Conservation (phyloP, 306 rosid species). For the Prosopis cineraria region DNA sequence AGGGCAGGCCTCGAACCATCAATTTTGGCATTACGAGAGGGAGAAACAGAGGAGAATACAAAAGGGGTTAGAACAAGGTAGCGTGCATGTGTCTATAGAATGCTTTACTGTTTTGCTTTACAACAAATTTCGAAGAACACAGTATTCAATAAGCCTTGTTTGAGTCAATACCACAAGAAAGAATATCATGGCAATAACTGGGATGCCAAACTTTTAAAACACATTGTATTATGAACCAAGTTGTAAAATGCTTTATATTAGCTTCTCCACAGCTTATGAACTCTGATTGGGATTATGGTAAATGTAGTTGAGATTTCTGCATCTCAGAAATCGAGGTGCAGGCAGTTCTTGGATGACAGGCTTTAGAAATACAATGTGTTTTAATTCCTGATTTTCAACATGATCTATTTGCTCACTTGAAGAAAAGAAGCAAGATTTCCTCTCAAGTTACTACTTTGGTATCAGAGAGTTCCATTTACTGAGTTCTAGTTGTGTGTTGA, state of each 20-base stretch:
- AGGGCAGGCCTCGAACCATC: slow-evolving; percentile 69
- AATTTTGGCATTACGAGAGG: slow-evolving; percentile 73
- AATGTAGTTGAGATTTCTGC: slow-evolving; percentile 23
- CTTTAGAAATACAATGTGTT: neutral
- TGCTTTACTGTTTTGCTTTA: slow-evolving; percentile 12
- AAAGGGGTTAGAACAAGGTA: slow-evolving; percentile 90
- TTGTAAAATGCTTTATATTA: neutral
- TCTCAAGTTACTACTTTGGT: neutral
- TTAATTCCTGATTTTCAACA: neutral
- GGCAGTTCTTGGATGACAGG: slow-evolving; percentile 1
- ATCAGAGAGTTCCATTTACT: neutral
- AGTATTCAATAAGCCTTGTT: neutral
- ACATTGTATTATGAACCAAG: neutral
- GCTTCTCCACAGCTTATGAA: slow-evolving; percentile 9
- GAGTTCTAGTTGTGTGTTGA: neutral
- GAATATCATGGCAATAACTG: slow-evolving; percentile 15
- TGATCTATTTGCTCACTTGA: neutral
- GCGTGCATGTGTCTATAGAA: slow-evolving; percentile 9
- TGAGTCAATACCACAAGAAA: slow-evolving; percentile 22
- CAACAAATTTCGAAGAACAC: neutral
- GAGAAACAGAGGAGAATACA: slow-evolving; percentile 65
- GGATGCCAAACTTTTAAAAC: slow-evolving; percentile 6
- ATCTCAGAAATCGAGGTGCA: slow-evolving; percentile 13
- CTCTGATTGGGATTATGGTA: slow-evolving; percentile 12
- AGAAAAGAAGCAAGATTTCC: neutral